These are phyloP conservation scores for Pestalotiopsis sp. DNA, from an alignment of 2,329 filamentous ascomycete species.

Conservation along the genomic window DNA sequence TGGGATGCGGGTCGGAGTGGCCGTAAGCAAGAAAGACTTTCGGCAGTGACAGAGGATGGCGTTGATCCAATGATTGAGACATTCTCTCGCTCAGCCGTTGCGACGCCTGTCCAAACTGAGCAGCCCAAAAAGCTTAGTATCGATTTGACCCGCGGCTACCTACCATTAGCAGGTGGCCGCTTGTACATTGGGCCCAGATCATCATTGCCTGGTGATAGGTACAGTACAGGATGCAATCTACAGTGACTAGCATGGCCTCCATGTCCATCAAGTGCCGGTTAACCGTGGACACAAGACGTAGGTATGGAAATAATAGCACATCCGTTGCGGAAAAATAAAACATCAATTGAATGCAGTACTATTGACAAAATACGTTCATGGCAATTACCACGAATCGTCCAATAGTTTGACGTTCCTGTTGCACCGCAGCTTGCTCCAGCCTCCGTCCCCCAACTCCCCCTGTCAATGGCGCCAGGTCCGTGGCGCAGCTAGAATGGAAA, in stretches of 20 bases:
- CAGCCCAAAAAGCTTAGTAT: not conserved
- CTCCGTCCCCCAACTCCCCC: not conserved
- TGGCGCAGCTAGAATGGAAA: not conserved
- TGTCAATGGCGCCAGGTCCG: not conserved
- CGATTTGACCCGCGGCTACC: not conserved
- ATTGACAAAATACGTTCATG: not conserved
- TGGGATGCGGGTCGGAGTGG: not conserved
- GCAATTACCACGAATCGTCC: not conserved
- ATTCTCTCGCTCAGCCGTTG: not conserved
- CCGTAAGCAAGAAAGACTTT: not conserved
- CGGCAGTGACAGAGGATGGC: not conserved
- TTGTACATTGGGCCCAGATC: too few species aligned
- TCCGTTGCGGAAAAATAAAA: too few species aligned
- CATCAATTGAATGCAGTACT: not conserved
- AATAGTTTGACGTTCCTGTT: not conserved
- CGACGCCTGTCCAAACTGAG: not conserved
- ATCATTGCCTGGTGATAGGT: too few species aligned
- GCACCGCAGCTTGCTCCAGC: not conserved
- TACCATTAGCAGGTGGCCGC: not conserved
- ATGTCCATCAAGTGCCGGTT: too few species aligned
- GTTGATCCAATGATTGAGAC: not conserved
- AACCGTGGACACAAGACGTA: too few species aligned
- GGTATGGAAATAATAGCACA: too few species aligned
- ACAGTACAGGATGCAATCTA: too few species aligned
- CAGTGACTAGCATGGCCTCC: too few species aligned